Base-by-base conservation (phyloP, 352 stramenopile species). In the Blastocystis sp. region DNA sequence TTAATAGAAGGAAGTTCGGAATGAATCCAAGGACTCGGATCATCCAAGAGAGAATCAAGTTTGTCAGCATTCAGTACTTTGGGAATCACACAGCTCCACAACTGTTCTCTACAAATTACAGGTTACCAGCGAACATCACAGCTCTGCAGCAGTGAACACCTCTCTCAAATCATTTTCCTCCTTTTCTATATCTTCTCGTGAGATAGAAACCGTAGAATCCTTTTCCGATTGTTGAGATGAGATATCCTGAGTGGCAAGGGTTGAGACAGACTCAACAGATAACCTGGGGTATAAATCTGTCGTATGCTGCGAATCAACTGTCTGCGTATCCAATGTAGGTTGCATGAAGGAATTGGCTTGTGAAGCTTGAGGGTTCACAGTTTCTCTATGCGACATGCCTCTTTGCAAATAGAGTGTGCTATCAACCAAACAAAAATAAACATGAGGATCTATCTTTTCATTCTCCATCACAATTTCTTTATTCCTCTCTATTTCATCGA, bases 401-500 rank as follows among this genome's bases (percentile, higher is more conserved):
- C 45, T 20, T 26, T 62, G 43, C 39, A 18, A 66, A 66, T 37
- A 20, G 30, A 39, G 30, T 47, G 9, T 75, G 43, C 6, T 45
- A 16, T 20, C 34, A 85, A 85, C 16, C 59, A 85, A 64, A 56
- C 59, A 68, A n/a, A 66, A 43, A 69, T 9, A 41, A 85, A 68
- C 50, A 59, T 66, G 30, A 24, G 73, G 41, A 45, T 66, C n/a
- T 30, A 11, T 62, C 16, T n/a, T 54, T 37, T 85, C 73, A 13
- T 54, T 54, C 2, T 66, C n/a, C 20, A 66, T 9, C 3, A 85
- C 53, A 18, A 34, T 85, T 7, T 85, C 20, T 30, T 85, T 66
- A 43, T 53, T 55, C 6, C 30, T 5, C 34, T 54, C n/a, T 13
- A 85, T 85, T 0, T 45, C 8, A 26, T 59, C 30, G 3, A 85